Conservation (phyloP, 768 basidiomycete genomes). For the Rhizopogon salebrosus region DNA sequence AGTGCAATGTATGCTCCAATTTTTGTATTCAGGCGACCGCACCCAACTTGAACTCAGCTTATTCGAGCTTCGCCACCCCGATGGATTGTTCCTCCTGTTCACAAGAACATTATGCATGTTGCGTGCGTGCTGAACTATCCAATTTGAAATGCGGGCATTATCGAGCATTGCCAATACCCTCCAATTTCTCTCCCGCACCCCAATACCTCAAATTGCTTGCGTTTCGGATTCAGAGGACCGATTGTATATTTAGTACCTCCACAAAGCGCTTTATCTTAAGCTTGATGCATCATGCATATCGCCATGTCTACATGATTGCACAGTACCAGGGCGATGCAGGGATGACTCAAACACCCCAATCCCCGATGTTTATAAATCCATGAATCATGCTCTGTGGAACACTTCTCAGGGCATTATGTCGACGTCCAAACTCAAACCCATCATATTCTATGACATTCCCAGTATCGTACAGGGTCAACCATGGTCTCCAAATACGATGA, state of each 20-base stretch:
- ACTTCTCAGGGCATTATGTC: slow-evolving; percentile 6
- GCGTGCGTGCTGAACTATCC: neutral
- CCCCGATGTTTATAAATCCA: neutral
- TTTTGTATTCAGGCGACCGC: too few relatives aligned
- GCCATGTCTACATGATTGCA: too few relatives aligned
- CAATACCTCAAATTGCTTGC: neutral
- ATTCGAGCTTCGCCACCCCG: too few relatives aligned
- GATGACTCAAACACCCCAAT: neutral
- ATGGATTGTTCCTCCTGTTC: too few relatives aligned
- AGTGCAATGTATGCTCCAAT: too few relatives aligned
- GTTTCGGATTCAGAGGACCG: too few relatives aligned
- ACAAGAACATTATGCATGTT: too few relatives aligned
- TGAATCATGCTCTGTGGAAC: neutral
- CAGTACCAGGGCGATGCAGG: neutral
- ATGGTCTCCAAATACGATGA: slow-evolving; percentile 37
- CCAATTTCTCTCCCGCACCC: neutral
- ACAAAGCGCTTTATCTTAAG: too few relatives aligned
- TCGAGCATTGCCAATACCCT: neutral
- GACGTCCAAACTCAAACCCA: slow-evolving; percentile 11
- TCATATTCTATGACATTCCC: slow-evolving; percentile 33
- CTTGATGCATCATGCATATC: too few relatives aligned
- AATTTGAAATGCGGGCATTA: neutral
- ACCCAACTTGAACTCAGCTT: too few relatives aligned
- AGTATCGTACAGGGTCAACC: slow-evolving; percentile 18
- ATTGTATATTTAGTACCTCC: too few relatives aligned